Evolutionary conservation across 2,329 filamentous ascomycete genomes (phyloP).

Genomic region (Fusarium hainanense): DNA sequence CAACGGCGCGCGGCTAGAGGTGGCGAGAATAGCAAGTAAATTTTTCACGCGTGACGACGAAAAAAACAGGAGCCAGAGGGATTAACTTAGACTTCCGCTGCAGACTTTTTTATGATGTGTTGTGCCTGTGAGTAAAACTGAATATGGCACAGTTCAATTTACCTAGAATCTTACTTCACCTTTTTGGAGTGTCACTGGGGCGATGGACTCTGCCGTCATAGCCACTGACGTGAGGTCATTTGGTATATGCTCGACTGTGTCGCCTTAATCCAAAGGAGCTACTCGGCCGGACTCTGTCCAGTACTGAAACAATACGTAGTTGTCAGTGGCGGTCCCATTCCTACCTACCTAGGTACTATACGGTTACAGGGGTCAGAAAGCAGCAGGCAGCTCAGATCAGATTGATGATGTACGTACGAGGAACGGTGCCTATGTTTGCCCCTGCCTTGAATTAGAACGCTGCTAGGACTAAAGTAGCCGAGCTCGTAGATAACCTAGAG

Average conservation of each 20-base stretch:
- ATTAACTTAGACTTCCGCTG: slow-evolving; percentile 26
- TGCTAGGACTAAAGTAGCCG: slow-evolving; percentile 29
- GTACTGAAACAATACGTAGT: slow-evolving; percentile 5
- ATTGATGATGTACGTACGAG: slow-evolving; percentile 24
- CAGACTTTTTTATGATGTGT: slow-evolving; percentile 7
- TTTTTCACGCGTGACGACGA: slow-evolving; percentile 18
- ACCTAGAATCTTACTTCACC: background rate
- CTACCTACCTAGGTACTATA: background rate
- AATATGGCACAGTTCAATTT: background rate
- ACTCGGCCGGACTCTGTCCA: background rate
- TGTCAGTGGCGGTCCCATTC: slow-evolving; percentile 20
- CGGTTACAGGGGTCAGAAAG: slow-evolving; percentile 11
- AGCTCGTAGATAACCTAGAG: background rate
- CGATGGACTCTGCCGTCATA: slow-evolving; percentile 2
- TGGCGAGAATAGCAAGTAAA: slow-evolving; percentile 23
- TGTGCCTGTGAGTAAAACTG: background rate
- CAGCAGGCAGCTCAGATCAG: background rate
- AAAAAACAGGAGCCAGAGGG: background rate
- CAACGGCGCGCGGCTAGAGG: slow-evolving; percentile 17
- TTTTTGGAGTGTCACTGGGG: background rate
- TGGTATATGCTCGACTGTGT: background rate
- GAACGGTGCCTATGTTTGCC: slow-evolving; percentile 23
- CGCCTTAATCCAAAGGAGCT: background rate
- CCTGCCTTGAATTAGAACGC: slow-evolving; percentile 26
- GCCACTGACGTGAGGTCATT: slow-evolving; percentile 13